Percentiles rank a stretch among this genome's conserved stretches.
Conservation (phyloP, 148 eudicot genomes). For the Camellia granthamiana region DNA sequence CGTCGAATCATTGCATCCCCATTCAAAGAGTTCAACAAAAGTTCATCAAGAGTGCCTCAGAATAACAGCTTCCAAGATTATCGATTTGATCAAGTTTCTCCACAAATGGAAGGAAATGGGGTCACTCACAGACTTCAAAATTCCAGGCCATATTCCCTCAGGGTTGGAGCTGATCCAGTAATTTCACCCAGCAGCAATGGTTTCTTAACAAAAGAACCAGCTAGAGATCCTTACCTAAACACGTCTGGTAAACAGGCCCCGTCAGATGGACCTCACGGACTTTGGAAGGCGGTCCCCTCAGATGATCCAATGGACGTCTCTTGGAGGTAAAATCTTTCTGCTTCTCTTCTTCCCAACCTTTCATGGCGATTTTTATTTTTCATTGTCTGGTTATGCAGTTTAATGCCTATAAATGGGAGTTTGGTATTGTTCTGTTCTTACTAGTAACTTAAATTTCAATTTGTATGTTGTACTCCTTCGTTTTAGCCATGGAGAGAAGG, state of each 20-base stretch:
- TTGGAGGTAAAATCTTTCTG: too few relatives aligned
- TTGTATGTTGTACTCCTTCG: neutral
- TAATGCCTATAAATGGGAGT: too few relatives aligned
- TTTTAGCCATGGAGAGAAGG: constrained; percentile 46
- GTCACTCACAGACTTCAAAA: constrained; percentile 30
- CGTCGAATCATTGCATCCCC: constrained; percentile 28
- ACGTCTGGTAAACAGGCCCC: constrained; percentile 25
- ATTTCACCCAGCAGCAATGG: constrained; percentile 34
- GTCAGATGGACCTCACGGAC: too few relatives aligned
- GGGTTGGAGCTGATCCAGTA: constrained; percentile 45
- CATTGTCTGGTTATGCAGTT: too few relatives aligned
- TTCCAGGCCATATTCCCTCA: constrained; percentile 37
- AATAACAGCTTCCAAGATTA: constrained; percentile 32
- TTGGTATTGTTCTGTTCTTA: too few relatives aligned
- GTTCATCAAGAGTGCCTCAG: constrained; percentile 21
- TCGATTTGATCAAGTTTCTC: constrained; percentile 32
- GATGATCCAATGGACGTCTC: too few relatives aligned
- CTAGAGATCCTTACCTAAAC: constrained; percentile 33
- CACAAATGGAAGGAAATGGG: constrained; percentile 40
- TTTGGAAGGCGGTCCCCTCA: too few relatives aligned
- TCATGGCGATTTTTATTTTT: too few relatives aligned
- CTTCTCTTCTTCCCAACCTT: too few relatives aligned
- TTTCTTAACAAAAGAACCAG: constrained; percentile 35
- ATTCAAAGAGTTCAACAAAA: constrained; percentile 41
- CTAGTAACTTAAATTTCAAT: too few relatives aligned